phyloP scores from a whole-genome alignment of 805 yeast species.

The Ogataea polymorpha region DNA sequence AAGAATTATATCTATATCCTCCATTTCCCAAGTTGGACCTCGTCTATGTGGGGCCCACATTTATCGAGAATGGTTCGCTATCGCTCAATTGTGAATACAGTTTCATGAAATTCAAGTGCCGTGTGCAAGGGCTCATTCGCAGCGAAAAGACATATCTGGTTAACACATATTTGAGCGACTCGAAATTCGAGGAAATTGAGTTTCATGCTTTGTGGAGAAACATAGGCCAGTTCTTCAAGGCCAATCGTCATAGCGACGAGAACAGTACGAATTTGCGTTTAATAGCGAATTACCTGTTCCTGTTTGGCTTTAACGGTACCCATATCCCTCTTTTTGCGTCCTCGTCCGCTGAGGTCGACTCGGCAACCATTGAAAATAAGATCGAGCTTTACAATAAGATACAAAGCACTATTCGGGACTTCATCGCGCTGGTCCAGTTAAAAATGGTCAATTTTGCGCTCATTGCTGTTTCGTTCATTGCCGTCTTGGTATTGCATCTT shows the following conservation, averaged over 20 bases:
- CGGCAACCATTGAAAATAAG: slow-evolving; percentile 6
- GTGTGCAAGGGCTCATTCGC: slow-evolving; percentile 26
- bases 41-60: slow-evolving; percentile 27
- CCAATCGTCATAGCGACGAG: not conserved
- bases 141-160: slow-evolving; percentile 26
- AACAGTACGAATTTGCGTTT: slow-evolving; percentile 15
- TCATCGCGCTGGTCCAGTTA: slow-evolving; percentile 19
- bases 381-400: slow-evolving; percentile 19
- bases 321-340: slow-evolving; percentile 16
- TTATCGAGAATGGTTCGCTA: slow-evolving; percentile 28
- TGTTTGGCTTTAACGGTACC: slow-evolving; percentile 22
- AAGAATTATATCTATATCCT: slow-evolving; percentile 21
- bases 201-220: slow-evolving; percentile 8
- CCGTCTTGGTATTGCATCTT: slow-evolving; percentile 19
- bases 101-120: slow-evolving; percentile 25
- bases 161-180: slow-evolving; percentile 23
- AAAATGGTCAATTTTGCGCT: slow-evolving; percentile 24
- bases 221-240: slow-evolving; percentile 3
- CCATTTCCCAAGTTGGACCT: slow-evolving; percentile 28
- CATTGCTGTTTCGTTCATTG: slow-evolving; percentile 16
- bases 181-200: slow-evolving; percentile 21
- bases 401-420: slow-evolving; percentile 12
- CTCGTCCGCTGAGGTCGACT: slow-evolving; percentile 12
- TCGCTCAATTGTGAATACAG: slow-evolving; percentile 24
- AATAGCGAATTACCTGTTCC: slow-evolving; percentile 21